phyloP scores from a whole-genome alignment of 768 basidiomycete genomes.

The Boletus fagicola region DNA sequence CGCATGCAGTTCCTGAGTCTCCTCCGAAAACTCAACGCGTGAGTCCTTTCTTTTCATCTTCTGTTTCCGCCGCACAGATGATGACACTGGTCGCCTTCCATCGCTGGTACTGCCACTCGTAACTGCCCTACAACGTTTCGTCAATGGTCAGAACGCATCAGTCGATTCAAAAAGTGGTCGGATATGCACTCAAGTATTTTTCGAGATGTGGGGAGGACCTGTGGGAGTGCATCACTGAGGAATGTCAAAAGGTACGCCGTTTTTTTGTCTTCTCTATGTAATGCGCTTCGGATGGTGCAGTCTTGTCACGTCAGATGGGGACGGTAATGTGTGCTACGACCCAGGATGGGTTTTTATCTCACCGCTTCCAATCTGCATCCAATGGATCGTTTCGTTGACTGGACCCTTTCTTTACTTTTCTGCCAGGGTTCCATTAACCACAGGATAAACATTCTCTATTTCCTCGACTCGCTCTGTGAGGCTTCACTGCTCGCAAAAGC shows the following conservation, averaged over 20 bases:
- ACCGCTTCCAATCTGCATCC: not conserved
- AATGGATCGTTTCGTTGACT: not conserved
- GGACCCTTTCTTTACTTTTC: no score
- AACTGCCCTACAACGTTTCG: not conserved
- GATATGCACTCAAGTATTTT: constrained; percentile 82
- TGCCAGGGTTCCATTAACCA: constrained; percentile 79
- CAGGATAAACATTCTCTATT: constrained; percentile 90
- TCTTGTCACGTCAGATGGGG: not conserved
- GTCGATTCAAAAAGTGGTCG: constrained; percentile 86
- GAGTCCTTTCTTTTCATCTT: constrained; percentile 3
- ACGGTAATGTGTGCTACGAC: not conserved
- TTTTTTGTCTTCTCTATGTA: not conserved
- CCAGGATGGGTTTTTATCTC: not conserved
- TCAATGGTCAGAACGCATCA: constrained; percentile 60
- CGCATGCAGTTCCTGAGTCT: constrained; percentile 70
- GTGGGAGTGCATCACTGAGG: constrained; percentile 91
- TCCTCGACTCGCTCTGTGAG: constrained; percentile 86
- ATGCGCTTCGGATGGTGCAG: not conserved
- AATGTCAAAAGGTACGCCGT: constrained; percentile 73
- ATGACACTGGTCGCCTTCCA: not conserved
- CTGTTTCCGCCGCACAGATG: no score
- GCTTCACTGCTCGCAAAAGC: constrained; percentile 62
- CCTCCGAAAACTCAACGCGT: constrained; percentile 66
- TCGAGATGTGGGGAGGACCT: constrained; percentile 85
- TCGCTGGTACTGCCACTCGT: not conserved